A percentile compares a stretch with the other conserved stretches of the same genome.
Conservation (phyloP, 1,284 basidiomycete species). For the Puccinia horiana region DNA sequence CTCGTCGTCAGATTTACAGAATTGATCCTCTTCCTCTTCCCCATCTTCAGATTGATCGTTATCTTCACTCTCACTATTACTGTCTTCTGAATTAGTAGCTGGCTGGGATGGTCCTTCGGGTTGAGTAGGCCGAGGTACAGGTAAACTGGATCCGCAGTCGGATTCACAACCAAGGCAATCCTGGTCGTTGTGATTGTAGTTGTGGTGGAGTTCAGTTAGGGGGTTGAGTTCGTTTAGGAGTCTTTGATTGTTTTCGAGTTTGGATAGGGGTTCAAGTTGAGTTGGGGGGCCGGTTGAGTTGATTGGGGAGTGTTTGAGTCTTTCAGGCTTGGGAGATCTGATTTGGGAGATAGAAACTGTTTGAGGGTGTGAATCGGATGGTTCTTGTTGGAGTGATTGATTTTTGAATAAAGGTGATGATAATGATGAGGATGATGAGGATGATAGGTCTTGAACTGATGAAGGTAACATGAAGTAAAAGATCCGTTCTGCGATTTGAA, state of each 20-base stretch:
- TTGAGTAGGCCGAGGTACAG: background rate
- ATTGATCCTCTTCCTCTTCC: conserved; percentile 23
- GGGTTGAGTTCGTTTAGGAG: too few species aligned
- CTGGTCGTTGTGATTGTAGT: background rate
- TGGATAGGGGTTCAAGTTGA: too few species aligned
- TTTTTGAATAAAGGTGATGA: conserved; percentile 46
- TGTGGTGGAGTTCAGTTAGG: too few species aligned
- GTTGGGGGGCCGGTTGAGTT: too few species aligned
- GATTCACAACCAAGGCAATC: conserved; percentile 1
- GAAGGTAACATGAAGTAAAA: conserved; percentile 90
- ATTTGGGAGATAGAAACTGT: background rate
- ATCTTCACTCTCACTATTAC: conserved; percentile 29
- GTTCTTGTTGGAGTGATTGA: conserved; percentile 38
- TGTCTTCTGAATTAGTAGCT: background rate
- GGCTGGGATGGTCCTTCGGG: background rate
- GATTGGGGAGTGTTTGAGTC: background rate
- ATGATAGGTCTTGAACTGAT: background rate
- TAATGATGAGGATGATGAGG: background rate
- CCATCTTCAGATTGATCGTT: conserved; percentile 32
- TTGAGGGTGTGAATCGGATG: background rate
- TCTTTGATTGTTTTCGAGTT: too few species aligned
- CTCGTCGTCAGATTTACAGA: conserved; percentile 36
- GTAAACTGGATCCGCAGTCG: conserved; percentile 9
- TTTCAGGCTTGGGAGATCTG: background rate
- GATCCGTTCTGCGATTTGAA: conserved; percentile 95